phyloP scores from a whole-genome alignment of 129 eudicot species.

The Glebionis coronaria region DNA sequence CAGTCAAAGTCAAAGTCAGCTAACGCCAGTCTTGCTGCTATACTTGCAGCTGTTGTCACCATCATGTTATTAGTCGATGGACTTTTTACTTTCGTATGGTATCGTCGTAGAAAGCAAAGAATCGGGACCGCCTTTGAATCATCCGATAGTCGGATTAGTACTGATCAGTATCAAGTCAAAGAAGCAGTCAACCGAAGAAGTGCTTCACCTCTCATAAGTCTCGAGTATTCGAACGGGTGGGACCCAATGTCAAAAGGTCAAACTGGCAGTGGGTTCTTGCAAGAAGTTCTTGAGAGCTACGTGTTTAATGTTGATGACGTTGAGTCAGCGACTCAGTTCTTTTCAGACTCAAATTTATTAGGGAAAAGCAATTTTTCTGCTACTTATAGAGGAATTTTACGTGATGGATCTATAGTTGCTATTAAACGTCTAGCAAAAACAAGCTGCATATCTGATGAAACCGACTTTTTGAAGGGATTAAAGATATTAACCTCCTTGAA shows the following conservation, averaged over 20 bases:
- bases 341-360: slow-evolving; percentile 69
- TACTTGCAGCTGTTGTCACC: slow-evolving; percentile 40
- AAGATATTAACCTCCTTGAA: slow-evolving; percentile 60
- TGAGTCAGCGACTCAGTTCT: slow-evolving; percentile 77
- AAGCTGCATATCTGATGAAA: slow-evolving; percentile 72
- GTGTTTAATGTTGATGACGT: slow-evolving; percentile 79
- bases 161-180: slow-evolving; percentile 61
- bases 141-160: too few species aligned
- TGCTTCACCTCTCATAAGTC: slow-evolving; percentile 76
- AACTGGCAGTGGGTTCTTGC: slow-evolving; percentile 48
- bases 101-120: slow-evolving; percentile 77
- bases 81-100: slow-evolving; percentile 59
- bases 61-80: slow-evolving; percentile 38
- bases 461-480: slow-evolving; percentile 85
- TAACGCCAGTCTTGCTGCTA: slow-evolving; percentile 37
- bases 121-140: slow-evolving; percentile 65
- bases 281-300: slow-evolving; percentile 68
- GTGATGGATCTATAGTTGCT: slow-evolving; percentile 83
- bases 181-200: slow-evolving; percentile 64
- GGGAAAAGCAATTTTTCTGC: slow-evolving; percentile 80
- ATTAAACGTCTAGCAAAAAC: slow-evolving; percentile 72
- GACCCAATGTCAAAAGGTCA: slow-evolving; percentile 74
- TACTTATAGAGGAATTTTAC: slow-evolving; percentile 64
- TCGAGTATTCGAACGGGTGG: slow-evolving; percentile 94
- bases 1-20: slow-evolving; percentile 44